Evolutionary conservation across 1,139 yeast genomes (phyloP).

Genomic region (Pneumocystis canis): DNA sequence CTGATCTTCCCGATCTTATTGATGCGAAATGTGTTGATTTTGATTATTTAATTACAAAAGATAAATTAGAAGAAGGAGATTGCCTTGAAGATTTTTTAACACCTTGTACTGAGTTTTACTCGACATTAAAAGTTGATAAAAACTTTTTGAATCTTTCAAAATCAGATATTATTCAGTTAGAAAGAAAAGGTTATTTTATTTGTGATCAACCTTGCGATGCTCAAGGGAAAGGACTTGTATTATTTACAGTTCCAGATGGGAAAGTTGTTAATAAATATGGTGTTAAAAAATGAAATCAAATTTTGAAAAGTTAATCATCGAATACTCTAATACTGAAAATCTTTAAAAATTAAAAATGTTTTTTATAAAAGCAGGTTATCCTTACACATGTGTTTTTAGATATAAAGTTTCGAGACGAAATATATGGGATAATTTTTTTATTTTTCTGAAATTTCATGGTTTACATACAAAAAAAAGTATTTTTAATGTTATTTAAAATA

Average conservation of each 20-base stretch:
- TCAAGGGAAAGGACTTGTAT: conserved; percentile 44
- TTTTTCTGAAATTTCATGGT: background rate
- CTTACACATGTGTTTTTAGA: background rate
- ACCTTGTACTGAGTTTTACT: conserved; percentile 71
- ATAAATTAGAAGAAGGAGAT: conserved; percentile 89
- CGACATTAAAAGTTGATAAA: conserved; percentile 64
- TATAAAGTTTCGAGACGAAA: background rate
- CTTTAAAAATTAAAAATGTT: background rate
- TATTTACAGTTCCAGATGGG: conserved; percentile 95
- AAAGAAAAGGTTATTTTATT: conserved; percentile 92
- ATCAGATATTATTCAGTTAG: conserved; percentile 86
- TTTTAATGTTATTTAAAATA: background rate
- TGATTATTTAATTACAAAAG: conserved; percentile 91
- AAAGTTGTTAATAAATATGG: conserved; percentile 77
- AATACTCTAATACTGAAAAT: background rate
- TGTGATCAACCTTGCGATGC: conserved; percentile 46
- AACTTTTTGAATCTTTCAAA: conserved; percentile 62
- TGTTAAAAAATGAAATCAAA: conserved; percentile 32
- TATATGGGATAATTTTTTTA: background rate
- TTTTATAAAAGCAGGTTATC: background rate
- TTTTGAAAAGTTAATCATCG: background rate
- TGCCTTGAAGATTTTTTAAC: conserved; percentile 87
- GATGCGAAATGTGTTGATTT: conserved; percentile 75
- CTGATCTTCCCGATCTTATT: conserved; percentile 50
- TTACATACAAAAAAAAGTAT: background rate